Evolutionary conservation across 2,329 filamentous ascomycete species (phyloP).

Genomic region (Cryphonectria carpinicola): DNA sequence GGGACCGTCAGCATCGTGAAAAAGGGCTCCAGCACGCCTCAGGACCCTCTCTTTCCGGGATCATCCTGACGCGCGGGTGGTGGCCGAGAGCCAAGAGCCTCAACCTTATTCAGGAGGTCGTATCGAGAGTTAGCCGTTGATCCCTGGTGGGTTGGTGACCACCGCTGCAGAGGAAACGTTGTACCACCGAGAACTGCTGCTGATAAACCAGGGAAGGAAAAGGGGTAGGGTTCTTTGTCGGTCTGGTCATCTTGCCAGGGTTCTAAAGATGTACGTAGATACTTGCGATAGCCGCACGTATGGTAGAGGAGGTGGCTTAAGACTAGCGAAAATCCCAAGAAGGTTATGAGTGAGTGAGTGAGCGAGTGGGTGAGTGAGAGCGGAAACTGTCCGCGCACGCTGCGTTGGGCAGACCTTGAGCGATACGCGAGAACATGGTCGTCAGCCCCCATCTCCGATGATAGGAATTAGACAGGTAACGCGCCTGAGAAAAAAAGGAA

Average conservation of each 20-base stretch:
- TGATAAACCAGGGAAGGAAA: not conserved
- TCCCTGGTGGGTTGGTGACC: not conserved
- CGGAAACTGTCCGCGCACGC: no score
- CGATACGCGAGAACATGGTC: not conserved
- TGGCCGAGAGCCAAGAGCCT: constrained; percentile 18
- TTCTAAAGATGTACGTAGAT: no score
- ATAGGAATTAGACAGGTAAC: not conserved
- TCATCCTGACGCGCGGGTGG: not conserved
- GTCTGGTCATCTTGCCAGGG: not conserved
- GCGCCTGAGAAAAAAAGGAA: not conserved
- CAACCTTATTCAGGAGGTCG: constrained; percentile 29
- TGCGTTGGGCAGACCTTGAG: no score
- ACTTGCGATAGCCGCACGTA: not conserved
- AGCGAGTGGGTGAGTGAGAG: no score
- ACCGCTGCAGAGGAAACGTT: not conserved
- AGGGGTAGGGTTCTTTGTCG: not conserved
- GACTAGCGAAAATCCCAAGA: not conserved
- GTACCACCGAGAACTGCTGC: not conserved
- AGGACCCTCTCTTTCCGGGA: not conserved
- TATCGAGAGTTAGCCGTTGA: not conserved
- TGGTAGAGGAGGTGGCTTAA: not conserved
- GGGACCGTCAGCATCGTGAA: not conserved
- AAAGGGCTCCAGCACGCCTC: not conserved
- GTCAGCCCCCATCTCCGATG: constrained; percentile 6
- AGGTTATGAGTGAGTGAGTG: no score